Conservation (phyloP, 2,329 filamentous ascomycete genomes). For the Cladorrhinum sp. region DNA sequence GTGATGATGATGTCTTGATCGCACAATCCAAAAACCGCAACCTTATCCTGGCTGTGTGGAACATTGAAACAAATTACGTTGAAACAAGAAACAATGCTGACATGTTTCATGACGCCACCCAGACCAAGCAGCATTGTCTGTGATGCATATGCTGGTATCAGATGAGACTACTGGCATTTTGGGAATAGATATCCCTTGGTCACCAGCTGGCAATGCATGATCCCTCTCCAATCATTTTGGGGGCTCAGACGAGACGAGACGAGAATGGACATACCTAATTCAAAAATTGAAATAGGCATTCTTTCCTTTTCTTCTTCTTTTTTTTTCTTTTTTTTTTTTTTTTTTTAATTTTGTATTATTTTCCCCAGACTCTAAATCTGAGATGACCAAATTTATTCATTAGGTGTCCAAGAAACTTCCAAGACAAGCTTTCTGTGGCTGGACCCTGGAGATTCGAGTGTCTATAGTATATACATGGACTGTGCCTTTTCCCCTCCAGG, state of each 20-base stretch:
- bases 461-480: not conserved
- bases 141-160: not conserved
- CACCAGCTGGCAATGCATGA: not conserved
- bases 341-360: too few relatives aligned
- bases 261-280: too few relatives aligned
- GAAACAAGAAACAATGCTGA: not conserved
- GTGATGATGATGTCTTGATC: not conserved
- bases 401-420: not conserved
- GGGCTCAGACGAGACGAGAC: too few relatives aligned
- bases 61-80: not conserved
- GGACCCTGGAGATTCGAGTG: not conserved
- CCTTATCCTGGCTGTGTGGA: not conserved
- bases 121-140: not conserved
- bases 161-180: not conserved
- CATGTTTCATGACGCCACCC: not conserved
- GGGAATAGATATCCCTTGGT: not conserved
- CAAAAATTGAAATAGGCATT: too few relatives aligned
- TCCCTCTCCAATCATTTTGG: too few relatives aligned
- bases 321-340: too few relatives aligned
- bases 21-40: not conserved
- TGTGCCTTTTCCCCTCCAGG: not conserved
- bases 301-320: too few relatives aligned
- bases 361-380: not conserved
- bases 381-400: conserved; percentile 5
- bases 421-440: conserved; percentile 11